Evolutionary conservation across 192 early-diverging fungal species (phyloP).

Genomic region (Mortierella antarctica): DNA sequence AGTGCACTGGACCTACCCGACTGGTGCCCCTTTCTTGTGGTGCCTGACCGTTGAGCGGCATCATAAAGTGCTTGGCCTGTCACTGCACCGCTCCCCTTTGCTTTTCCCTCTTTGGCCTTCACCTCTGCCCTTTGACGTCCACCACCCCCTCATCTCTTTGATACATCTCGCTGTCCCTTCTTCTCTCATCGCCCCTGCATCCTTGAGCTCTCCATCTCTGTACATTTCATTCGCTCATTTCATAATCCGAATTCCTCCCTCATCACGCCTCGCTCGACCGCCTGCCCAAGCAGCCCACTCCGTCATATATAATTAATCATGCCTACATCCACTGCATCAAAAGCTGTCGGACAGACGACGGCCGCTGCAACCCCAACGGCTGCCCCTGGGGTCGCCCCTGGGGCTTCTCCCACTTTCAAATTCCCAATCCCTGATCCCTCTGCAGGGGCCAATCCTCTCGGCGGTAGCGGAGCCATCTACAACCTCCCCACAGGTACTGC

Average conservation of each 20-base stretch:
- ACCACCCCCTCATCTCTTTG: neutral
- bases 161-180: neutral
- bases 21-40: too few relatives aligned
- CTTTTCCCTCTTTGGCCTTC: neutral
- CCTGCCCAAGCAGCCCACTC: too few relatives aligned
- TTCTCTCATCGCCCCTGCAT: slow-evolving; percentile 1
- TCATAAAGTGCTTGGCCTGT: too few relatives aligned
- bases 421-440: neutral
- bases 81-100: neutral
- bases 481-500: slow-evolving; percentile 26
- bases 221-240: neutral
- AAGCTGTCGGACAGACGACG: too few relatives aligned
- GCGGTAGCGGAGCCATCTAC: slow-evolving; percentile 1
- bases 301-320: too few relatives aligned
- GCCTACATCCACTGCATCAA: too few relatives aligned
- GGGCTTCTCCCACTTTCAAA: neutral
- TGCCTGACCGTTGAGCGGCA: too few relatives aligned
- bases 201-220: neutral
- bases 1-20: too few relatives aligned
- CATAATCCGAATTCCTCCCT: slow-evolving; percentile 9
- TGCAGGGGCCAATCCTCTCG: neutral
- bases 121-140: slow-evolving; percentile 2
- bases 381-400: neutral
- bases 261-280: neutral
- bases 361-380: too few relatives aligned